These are phyloP conservation scores for Citrus mangshanensis DNA, from an alignment of 345 rosid genomes.

Conservation along the genomic window DNA sequence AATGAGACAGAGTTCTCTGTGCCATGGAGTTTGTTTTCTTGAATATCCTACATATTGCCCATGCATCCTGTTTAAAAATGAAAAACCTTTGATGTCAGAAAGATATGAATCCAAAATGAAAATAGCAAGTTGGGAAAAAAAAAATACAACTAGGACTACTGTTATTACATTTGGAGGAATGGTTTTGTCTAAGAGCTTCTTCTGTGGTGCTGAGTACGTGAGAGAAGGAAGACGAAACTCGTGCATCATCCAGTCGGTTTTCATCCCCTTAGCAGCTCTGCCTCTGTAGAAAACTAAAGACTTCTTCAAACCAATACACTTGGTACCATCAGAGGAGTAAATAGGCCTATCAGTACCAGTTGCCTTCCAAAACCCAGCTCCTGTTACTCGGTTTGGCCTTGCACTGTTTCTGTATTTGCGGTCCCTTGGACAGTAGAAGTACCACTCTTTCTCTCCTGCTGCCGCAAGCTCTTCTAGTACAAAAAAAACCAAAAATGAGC, in stretches of 20 bases:
- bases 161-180: constrained; percentile 59
- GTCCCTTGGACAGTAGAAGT: constrained; percentile 89
- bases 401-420: constrained; percentile 89
- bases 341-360: constrained; percentile 97
- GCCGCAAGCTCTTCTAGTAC: constrained; percentile 52
- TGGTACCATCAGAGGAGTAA: constrained; percentile 64
- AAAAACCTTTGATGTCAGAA: not conserved
- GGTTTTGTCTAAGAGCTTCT: constrained; percentile 54
- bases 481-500: not conserved
- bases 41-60: constrained; percentile 98
- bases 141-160: not conserved
- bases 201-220: constrained; percentile 44
- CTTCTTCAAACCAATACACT: constrained; percentile 88
- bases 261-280: constrained; percentile 85
- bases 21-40: constrained; percentile 74
- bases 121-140: not conserved
- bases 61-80: constrained; percentile 57
- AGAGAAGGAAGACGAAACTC: constrained; percentile 88
- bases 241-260: constrained; percentile 99
- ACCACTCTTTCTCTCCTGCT: constrained; percentile 92
- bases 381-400: constrained; percentile 88
- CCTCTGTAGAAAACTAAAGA: constrained; percentile 94
- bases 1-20: constrained; percentile 61
- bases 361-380: constrained; percentile 97
- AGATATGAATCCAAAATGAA: too few species aligned